phyloP scores from a whole-genome alignment of 192 early-diverging fungal species.

The Coemansia aciculifera region DNA sequence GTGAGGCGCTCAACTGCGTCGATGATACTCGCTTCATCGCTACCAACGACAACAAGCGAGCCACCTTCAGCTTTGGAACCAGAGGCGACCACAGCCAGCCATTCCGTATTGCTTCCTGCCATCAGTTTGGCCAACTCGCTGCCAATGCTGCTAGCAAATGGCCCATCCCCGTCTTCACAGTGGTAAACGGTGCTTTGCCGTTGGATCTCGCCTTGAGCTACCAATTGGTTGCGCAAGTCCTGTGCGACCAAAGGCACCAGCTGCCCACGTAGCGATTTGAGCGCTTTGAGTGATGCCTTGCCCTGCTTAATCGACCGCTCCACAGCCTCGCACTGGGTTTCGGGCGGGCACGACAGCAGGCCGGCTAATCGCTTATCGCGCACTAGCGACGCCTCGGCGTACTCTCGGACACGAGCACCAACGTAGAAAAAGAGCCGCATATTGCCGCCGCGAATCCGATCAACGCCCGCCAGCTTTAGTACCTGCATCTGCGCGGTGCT shows the following conservation, averaged over 20 bases:
- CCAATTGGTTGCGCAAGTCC: conserved; percentile 14
- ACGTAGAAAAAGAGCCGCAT: conserved; percentile 67
- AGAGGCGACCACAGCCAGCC: conserved; percentile 20
- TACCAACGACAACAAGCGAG: conserved; percentile 17
- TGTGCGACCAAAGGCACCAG: conserved; percentile 21
- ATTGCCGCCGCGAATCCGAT: conserved; percentile 66
- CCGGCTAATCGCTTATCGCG: conserved; percentile 18
- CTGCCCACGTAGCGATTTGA: conserved; percentile 15
- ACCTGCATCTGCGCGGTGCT: conserved; percentile 63
- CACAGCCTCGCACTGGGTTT: conserved; percentile 24
- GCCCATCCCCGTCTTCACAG: conserved; percentile 30
- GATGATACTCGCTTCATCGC: background rate
- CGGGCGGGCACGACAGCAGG: conserved; percentile 32
- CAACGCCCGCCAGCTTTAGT: conserved; percentile 64
- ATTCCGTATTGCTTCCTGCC: background rate
- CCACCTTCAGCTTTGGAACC: conserved; percentile 26
- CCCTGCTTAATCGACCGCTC: conserved; percentile 18
- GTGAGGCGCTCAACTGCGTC: conserved; percentile 11
- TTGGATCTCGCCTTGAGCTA: background rate
- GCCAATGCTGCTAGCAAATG: conserved; percentile 20
- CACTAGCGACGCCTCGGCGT: conserved; percentile 15
- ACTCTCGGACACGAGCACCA: conserved; percentile 59
- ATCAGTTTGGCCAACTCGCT: conserved; percentile 18
- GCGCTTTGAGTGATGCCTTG: conserved; percentile 16
- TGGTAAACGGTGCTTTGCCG: conserved; percentile 16